A percentile compares a stretch with the other conserved stretches of the same genome.
phyloP scores from a whole-genome alignment of 768 basidiomycete species.

The Boletus eberwhitei region DNA sequence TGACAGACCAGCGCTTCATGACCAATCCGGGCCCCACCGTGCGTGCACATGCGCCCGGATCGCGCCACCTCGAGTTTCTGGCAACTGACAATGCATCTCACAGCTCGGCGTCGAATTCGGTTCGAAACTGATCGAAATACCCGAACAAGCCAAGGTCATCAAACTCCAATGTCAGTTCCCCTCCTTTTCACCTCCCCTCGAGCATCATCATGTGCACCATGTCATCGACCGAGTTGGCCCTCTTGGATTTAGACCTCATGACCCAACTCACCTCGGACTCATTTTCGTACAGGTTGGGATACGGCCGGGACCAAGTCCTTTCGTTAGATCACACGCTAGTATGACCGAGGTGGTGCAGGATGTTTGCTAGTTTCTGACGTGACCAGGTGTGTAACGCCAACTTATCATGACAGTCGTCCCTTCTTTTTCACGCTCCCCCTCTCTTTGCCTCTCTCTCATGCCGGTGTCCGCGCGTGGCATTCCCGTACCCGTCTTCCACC shows the following conservation, averaged over 20 bases:
- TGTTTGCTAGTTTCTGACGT: slow-evolving; percentile 90
- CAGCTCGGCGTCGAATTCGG: slow-evolving; percentile 94
- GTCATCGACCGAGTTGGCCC: not conserved
- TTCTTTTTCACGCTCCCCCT: not conserved
- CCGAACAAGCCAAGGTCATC: slow-evolving; percentile 77
- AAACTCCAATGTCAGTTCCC: slow-evolving; percentile 78
- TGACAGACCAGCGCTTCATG: slow-evolving; percentile 87
- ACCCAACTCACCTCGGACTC: not conserved
- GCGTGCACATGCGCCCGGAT: slow-evolving; percentile 26
- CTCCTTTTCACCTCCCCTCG: not conserved
- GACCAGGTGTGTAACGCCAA: slow-evolving; percentile 62
- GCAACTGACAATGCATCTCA: not conserved
- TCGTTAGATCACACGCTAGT: slow-evolving; percentile 81
- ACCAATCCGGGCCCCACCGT: slow-evolving; percentile 86
- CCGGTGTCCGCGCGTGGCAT: too few relatives aligned
- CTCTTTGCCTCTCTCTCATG: not conserved
- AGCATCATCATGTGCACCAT: not conserved
- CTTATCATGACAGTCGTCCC: not conserved
- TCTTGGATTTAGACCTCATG: not conserved
- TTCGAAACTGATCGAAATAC: slow-evolving; percentile 81
- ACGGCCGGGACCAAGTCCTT: slow-evolving; percentile 91
- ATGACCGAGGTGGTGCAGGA: slow-evolving; percentile 86
- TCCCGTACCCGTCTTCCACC: too few relatives aligned
- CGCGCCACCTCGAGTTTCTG: not conserved
- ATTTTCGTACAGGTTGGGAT: slow-evolving; percentile 70